A percentile compares a stretch with the other conserved stretches of the same genome.
Evolutionary conservation across 805 yeast genomes (phyloP).

Genomic region (Cyberlindnera maritima): DNA sequence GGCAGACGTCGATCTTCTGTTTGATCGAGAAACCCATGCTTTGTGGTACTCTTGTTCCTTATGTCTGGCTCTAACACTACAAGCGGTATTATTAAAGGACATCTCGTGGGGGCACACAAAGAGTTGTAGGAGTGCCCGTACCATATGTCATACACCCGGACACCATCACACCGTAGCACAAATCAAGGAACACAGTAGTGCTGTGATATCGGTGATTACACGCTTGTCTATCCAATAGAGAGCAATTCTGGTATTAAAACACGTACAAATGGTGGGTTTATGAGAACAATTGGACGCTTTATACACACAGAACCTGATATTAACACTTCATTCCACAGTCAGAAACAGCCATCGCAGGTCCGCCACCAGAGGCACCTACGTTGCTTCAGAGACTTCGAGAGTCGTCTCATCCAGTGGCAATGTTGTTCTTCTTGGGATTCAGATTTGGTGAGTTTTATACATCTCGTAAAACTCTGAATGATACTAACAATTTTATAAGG

Average conservation of each 20-base stretch:
- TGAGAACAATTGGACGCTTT: not conserved
- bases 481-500: constrained; percentile 24
- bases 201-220: not conserved
- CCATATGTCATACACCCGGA: not conserved
- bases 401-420: constrained; percentile 83
- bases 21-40: constrained; percentile 61
- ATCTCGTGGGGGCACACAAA: not conserved
- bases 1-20: constrained; percentile 65
- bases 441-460: constrained; percentile 46
- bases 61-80: no score
- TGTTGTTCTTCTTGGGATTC: constrained; percentile 59
- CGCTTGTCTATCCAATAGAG: no score
- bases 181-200: not conserved
- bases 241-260: no score
- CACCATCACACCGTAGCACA: not conserved
- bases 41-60: no score
- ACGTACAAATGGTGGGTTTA: not conserved
- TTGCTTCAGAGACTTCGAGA: constrained; percentile 44
- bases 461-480: no score
- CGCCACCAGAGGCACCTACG: constrained; percentile 9
- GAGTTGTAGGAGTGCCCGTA: not conserved
- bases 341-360: constrained; percentile 12
- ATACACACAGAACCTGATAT: not conserved
- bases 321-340: constrained; percentile 19
- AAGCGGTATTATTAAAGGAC: not conserved